phyloP scores from a whole-genome alignment of 495 filamentous ascomycete genomes.

The Talaromyces thailandensis region DNA sequence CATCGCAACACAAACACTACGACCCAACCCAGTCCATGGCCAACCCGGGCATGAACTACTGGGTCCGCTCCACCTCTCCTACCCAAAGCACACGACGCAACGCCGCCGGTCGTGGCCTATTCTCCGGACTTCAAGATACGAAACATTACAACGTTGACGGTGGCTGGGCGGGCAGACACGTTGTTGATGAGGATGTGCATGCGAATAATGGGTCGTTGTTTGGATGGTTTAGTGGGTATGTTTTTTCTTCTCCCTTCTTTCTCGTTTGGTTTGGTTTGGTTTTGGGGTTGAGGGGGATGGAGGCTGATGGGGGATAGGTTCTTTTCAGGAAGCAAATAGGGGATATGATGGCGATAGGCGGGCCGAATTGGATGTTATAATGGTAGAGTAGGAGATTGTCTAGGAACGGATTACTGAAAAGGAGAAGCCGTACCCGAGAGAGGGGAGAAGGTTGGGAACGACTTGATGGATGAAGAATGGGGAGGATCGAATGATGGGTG shows the following conservation, averaged over 20 bases:
- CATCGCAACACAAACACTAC: conserved; percentile 1
- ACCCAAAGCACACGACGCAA: conserved; percentile 6
- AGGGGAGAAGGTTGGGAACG: too few species aligned
- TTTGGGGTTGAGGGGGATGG: not conserved
- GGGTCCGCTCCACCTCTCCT: not conserved
- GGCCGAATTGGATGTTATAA: not conserved
- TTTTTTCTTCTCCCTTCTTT: not conserved
- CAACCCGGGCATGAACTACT: conserved; percentile 7
- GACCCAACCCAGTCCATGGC: conserved; percentile 1
- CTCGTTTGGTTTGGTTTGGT: not conserved
- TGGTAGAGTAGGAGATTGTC: conserved; percentile 17
- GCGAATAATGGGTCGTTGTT: not conserved
- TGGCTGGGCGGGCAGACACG: conserved; percentile 24
- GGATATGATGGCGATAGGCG: not conserved
- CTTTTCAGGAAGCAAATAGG: not conserved
- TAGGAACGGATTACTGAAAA: conserved; percentile 24
- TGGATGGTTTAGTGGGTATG: conserved; percentile 3
- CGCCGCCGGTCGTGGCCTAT: conserved; percentile 29
- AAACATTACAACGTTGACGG: conserved; percentile 36
- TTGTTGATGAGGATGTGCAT: conserved; percentile 4
- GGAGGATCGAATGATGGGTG: not conserved
- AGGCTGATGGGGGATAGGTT: not conserved
- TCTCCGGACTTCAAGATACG: conserved; percentile 35
- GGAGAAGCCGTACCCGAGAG: conserved; percentile 59
- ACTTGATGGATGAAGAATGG: not conserved